Base-by-base conservation (phyloP, 2,329 filamentous ascomycete species). In the Seiridium cupressi region DNA sequence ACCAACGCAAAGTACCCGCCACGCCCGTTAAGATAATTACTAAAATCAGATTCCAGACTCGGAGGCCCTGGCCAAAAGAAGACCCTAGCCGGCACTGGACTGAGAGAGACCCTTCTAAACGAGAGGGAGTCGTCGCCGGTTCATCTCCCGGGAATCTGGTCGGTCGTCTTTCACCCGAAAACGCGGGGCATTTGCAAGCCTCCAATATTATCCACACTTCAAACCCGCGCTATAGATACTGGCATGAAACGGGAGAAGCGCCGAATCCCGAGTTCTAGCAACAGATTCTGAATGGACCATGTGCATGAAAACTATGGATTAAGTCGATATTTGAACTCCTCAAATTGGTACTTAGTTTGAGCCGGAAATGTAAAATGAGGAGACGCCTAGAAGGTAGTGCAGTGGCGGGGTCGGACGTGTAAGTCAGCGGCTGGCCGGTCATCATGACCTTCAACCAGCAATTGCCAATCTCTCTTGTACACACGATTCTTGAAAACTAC, bases 151-250 rank as follows among this genome's bases (percentile, higher is more conserved):
- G n/a, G 34, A 48, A 6, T 11, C 26, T 42, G n/a, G 8, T 57
- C 54, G 54, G 54, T 57, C 5, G 11, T 35, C 54, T 13, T 57
- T 57, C 40, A 57, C 54, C 54, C 54, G 54, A 57, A 44, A 34
- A 57, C 54, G 54, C 54, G 54, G 54, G 54, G 54, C 49, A 53
- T 38, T 53, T 18, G 35, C 35, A 40, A 53, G 49, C 49, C 49
- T 53, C 49, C 49, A 53, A 53, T 53, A 11, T 42, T 7, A 13
- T 42, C 38, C 38, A 42, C 38, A 8, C 7, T 42, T 42, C 13
- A 1, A 7, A 13, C 7, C 7, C 38, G 38, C 38, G 38, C 38
- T 42, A 42, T 42, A 42, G 18, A 26, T 13, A 42, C 38, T 7
- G 13, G 13, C 7, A 42, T 13, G 38, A 42, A 7, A 42, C 38